Evolutionary conservation across 1,139 yeast species (phyloP), one percentile per base, ranked within the genome.

Genomic region (Yamadazyma kanchanaburiensis): DNA sequence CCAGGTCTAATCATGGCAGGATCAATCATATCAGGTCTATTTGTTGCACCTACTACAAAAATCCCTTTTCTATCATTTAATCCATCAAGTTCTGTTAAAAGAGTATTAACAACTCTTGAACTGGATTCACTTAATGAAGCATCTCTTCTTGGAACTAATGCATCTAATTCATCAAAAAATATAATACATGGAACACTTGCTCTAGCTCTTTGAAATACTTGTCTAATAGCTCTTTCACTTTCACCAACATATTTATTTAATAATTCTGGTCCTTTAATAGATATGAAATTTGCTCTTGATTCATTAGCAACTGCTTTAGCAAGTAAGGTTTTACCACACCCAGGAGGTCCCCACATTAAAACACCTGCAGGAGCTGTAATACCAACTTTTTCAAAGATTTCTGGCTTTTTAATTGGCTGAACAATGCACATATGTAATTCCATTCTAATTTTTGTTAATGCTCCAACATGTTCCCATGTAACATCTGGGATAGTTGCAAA

Each of bases 1-100:
- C 98, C 98, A 0, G 98, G 98, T 52, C 98, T 76, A 32, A 91
- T 65, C 97, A 91, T 91, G 1, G 98, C 98, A 6, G 96, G 91
- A 57, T 91, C 98, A 42, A 91, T 91, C 88, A 91, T 91, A 56
- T 91, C 98, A 0, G 97, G 97, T 53, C 98, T 74, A 50, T 91
- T 91, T 0, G 98, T 91, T 2, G 98, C 98, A 19, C 96, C 98
- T 43, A 91, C 78, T 3, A 91, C 98, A 54, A 83, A 91, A 2
- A 91, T 85, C 2, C 97, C 97, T 34, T 82, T 77, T 48, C 98
- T 71, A 46, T 89, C 96, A 45, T 87, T 88, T 36, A 91, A 72
- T 2, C 98, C 98, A 58, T 91, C 98, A 24, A 91, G 66, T 54
- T 91, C 98, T 0, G 98, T 94, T 42, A 91, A 74, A 24, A 91